phyloP scores from a whole-genome alignment of 1,284 basidiomycete genomes.

The Macrocystidia cucumis region DNA sequence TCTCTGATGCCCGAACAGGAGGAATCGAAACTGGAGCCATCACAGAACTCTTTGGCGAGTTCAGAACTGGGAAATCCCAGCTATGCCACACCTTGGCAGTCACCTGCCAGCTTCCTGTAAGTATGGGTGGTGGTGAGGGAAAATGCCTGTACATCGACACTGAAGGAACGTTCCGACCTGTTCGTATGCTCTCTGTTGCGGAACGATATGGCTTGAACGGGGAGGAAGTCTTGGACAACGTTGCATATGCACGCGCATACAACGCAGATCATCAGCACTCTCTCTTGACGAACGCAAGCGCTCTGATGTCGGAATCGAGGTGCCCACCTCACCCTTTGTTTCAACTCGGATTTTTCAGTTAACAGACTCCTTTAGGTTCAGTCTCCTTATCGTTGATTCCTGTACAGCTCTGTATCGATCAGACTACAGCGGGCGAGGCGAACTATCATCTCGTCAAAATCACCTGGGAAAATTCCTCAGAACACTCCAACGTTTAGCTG shows the following conservation, averaged over 20 bases:
- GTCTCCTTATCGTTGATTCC: conserved; percentile 94
- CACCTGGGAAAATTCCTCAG: conserved; percentile 98
- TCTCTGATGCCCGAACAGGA: conserved; percentile 34
- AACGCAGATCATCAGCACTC: conserved; percentile 97
- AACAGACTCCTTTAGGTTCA: conserved; percentile 59
- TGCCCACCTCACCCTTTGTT: conserved; percentile 24
- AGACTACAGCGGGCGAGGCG: conserved; percentile 94
- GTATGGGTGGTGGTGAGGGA: conserved; percentile 98
- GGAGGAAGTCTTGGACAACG: conserved; percentile 97
- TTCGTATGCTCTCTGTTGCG: conserved; percentile 89
- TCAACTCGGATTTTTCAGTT: neutral
- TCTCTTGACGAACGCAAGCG: conserved; percentile 87
- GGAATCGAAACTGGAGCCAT: conserved; percentile 99
- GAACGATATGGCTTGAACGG: conserved; percentile 95
- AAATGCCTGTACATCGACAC: conserved; percentile 99
- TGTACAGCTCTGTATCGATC: conserved; percentile 95
- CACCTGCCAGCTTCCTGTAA: conserved; percentile 95
- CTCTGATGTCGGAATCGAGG: conserved; percentile 97
- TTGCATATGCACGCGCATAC: conserved; percentile 97
- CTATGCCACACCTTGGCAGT: conserved; percentile 98
- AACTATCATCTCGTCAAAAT: conserved; percentile 91
- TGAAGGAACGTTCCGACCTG: conserved; percentile 97
- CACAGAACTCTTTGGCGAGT: conserved; percentile 98
- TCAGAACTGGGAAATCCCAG: conserved; percentile 97
- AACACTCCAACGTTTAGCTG: conserved; percentile 88